phyloP scores from a whole-genome alignment of 495 filamentous ascomycete genomes.

The Penicillium maclennaniae region DNA sequence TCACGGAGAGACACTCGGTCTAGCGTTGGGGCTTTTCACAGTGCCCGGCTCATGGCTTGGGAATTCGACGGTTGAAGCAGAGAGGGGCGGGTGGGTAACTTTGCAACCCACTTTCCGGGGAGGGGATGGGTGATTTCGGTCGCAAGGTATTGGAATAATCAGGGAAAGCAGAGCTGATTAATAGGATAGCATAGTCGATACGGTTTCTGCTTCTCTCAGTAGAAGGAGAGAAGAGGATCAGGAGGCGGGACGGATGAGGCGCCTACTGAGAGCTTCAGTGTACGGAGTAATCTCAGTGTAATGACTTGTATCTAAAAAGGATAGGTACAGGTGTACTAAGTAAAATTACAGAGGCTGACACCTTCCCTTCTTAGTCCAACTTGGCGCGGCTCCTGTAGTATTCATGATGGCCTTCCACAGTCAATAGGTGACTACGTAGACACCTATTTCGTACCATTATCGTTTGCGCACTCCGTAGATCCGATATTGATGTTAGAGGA shows the following conservation, averaged over 20 bases:
- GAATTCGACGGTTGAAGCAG: constrained; percentile 13
- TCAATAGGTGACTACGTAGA: background rate
- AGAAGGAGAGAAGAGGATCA: constrained; percentile 2
- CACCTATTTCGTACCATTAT: background rate
- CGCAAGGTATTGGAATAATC: constrained; percentile 4
- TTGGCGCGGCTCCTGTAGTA: background rate
- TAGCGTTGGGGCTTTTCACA: constrained; percentile 13
- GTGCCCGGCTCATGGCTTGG: constrained; percentile 24
- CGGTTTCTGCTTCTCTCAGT: background rate
- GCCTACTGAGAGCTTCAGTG: constrained; percentile 7
- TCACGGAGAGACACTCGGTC: constrained; percentile 7
- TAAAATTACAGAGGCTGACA: background rate
- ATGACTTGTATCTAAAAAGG: background rate
- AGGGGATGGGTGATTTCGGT: constrained; percentile 2
- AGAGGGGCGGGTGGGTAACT: constrained; percentile 21
- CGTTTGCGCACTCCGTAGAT: constrained; percentile 12
- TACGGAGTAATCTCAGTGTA: background rate
- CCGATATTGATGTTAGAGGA: constrained; percentile 4
- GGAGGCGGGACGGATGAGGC: constrained; percentile 25
- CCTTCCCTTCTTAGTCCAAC: background rate
- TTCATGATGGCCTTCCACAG: too few relatives aligned
- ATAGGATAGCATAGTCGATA: background rate
- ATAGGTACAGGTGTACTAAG: background rate
- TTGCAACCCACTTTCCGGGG: constrained; percentile 21
- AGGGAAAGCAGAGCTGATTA: constrained; percentile 1